Percentiles rank a stretch among this genome's conserved stretches.
These are phyloP conservation scores for Colletotrichum paranaense DNA, from an alignment of 2,329 filamentous ascomycete species.

Conservation along the genomic window DNA sequence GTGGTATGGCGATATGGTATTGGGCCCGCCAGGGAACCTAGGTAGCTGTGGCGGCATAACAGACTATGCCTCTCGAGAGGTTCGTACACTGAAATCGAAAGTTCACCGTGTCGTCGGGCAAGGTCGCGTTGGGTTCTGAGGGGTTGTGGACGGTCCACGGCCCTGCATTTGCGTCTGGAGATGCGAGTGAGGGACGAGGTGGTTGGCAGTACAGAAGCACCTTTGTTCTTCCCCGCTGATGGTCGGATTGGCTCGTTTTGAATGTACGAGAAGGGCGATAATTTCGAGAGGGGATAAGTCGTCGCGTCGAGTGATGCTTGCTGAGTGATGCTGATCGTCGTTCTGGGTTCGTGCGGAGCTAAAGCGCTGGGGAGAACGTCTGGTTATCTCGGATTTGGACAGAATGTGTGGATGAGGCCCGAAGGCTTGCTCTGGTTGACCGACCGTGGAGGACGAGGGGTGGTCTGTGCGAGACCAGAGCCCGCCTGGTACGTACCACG, in stretches of 20 bases:
- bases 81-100: neutral
- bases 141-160: slow-evolving; percentile 30
- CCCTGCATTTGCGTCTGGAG: slow-evolving; percentile 34
- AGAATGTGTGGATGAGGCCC: slow-evolving; percentile 33
- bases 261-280: neutral
- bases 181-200: slow-evolving; percentile 5
- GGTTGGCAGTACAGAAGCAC: slow-evolving; percentile 23
- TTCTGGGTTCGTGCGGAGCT: slow-evolving; percentile 13
- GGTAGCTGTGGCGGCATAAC: slow-evolving; percentile 56
- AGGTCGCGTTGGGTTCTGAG: slow-evolving; percentile 17
- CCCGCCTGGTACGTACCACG: slow-evolving; percentile 28
- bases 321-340: slow-evolving; percentile 11
- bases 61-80: slow-evolving; percentile 32
- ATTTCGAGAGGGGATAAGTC: neutral
- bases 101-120: slow-evolving; percentile 8
- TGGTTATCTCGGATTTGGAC: slow-evolving; percentile 31
- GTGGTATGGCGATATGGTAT: slow-evolving; percentile 54
- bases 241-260: slow-evolving; percentile 15
- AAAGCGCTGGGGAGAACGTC: slow-evolving; percentile 27
- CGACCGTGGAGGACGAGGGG: slow-evolving; percentile 7
- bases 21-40: slow-evolving; percentile 60
- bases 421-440: slow-evolving; percentile 33
- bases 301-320: slow-evolving; percentile 15
- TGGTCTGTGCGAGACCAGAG: slow-evolving; percentile 30
- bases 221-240: slow-evolving; percentile 29